Evolutionary conservation across 345 rosid genomes (phyloP), one percentile per base, ranked within the genome.

Genomic region (Dipteronia dyeriana): DNA sequence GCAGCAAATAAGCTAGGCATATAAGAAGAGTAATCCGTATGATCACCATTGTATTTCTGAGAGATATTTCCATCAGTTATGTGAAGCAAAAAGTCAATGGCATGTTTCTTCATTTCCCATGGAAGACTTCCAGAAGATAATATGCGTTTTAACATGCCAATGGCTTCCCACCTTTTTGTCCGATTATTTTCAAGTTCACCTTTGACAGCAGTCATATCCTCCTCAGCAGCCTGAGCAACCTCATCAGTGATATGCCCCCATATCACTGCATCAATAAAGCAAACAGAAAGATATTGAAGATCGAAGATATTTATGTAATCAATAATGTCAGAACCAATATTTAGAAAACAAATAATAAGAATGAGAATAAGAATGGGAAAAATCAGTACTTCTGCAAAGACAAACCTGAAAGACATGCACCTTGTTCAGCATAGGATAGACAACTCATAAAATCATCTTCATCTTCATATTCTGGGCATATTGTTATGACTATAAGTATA

Each of bases 361-460:
- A 79, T 9, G 39, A 54, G 38, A 63, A 41, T 1, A 31, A 66
- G 22, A 75, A 79, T 9, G 39, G 61, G 38, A 25, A 66, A 79
- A 75, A 47, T 16, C 54, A 26, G 38, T 2, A 64, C 26, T 59
- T 57, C 26, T 26, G 59, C 59, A 74, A 53, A 81, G 81, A 87
- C 81, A 78, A 74, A 90, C 97, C 90, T 86, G 94, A 83, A 83
- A 94, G 92, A 66, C 89, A 80, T 68, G 95, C 98, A 67, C 98
- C 99, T 77, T 84, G 92, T 66, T 85, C 86, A 81, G 88, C 79
- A 80, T 85, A 82, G 79, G 88, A 83, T 74, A 82, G 83, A 71
- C 78, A 79, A 76, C 39, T 84, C 82, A 75, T 45, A 71, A 22
- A 79, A 77, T 87, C 85, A 79, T 91, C 90, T 56, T 87, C 94